phyloP scores from a whole-genome alignment of 1,284 basidiomycete species.

The Trametes pubescens region DNA sequence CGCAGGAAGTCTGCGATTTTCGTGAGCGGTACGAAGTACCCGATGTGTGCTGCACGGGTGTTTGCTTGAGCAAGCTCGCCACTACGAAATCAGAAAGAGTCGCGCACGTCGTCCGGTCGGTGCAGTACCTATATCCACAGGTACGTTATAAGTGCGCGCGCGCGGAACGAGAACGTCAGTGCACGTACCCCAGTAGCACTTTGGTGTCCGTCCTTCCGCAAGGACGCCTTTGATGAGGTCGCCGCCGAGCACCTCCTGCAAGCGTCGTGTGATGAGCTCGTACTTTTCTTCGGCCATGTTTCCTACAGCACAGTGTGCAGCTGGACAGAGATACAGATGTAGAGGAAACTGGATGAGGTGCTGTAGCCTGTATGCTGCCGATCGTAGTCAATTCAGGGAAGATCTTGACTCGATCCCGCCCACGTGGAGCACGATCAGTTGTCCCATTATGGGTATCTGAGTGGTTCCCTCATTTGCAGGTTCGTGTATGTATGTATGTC shows the following conservation, averaged over 20 bases:
- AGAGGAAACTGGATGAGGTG: background rate
- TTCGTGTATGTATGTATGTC: background rate
- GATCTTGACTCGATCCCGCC: slow-evolving; percentile 27
- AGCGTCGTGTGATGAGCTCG: slow-evolving; percentile 85
- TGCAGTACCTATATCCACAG: slow-evolving; percentile 76
- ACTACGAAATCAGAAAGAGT: slow-evolving; percentile 13
- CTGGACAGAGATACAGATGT: background rate
- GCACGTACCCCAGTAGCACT: slow-evolving; percentile 89
- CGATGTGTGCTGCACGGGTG: slow-evolving; percentile 82
- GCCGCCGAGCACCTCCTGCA: slow-evolving; percentile 90
- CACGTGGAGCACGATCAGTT: slow-evolving; percentile 24
- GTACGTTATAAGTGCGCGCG: background rate
- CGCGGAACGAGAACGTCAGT: background rate
- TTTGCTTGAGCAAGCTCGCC: slow-evolving; percentile 3
- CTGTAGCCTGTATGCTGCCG: background rate
- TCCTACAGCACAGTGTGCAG: background rate
- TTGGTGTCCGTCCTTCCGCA: slow-evolving; percentile 78
- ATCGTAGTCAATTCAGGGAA: background rate
- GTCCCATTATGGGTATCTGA: slow-evolving; percentile 5
- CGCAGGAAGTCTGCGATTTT: slow-evolving; percentile 98
- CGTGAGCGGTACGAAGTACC: slow-evolving; percentile 94
- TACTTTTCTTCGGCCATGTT: slow-evolving; percentile 68
- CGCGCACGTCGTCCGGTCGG: slow-evolving; percentile 92
- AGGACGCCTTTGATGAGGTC: slow-evolving; percentile 88
- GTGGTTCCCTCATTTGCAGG: background rate